Percentiles rank a stretch among this genome's conserved stretches.
These are phyloP conservation scores for Auxenochlorella protothecoides DNA, from an alignment of 139 green algal genomes.

Conservation along the genomic window DNA sequence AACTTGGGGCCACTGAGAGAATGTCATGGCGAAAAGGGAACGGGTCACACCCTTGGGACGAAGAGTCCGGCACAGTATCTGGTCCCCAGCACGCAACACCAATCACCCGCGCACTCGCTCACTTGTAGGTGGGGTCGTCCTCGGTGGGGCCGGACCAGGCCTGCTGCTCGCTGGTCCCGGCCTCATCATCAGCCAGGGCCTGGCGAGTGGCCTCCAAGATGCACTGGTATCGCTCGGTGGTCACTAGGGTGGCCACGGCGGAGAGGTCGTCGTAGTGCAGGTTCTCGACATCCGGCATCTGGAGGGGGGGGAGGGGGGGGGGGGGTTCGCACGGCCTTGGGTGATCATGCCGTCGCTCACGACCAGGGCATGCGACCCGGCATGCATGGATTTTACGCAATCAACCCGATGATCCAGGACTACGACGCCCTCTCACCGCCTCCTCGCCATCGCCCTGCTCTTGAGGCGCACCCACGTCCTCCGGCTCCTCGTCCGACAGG, in stretches of 20 bases:
- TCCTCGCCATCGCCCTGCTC: slow-evolving; percentile 33
- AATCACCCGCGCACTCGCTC: slow-evolving; percentile 3
- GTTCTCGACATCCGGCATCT: slow-evolving; percentile 32
- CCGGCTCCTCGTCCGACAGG: slow-evolving; percentile 66
- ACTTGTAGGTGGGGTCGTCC: slow-evolving; percentile 72
- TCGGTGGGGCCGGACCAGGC: slow-evolving; percentile 34
- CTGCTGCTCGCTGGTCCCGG: not conserved
- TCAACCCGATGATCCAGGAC: too few relatives aligned
- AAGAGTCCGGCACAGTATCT: not conserved
- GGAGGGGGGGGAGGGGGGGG: not conserved
- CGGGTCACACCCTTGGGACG: too few relatives aligned
- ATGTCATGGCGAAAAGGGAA: too few relatives aligned
- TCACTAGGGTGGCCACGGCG: slow-evolving; percentile 55
- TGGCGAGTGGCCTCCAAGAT: slow-evolving; percentile 34
- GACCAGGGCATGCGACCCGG: too few relatives aligned
- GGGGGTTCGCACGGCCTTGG: not conserved
- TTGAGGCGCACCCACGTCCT: slow-evolving; percentile 29
- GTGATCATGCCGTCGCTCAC: too few relatives aligned
- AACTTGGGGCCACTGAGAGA: too few relatives aligned
- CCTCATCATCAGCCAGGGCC: slow-evolving; percentile 18
- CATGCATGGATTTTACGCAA: too few relatives aligned
- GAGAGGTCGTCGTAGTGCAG: slow-evolving; percentile 66
- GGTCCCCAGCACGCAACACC: not conserved
- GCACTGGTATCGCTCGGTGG: slow-evolving; percentile 30
- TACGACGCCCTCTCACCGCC: not conserved